A percentile compares a stretch with the other conserved stretches of the same genome.
phyloP scores from a whole-genome alignment of 129 eudicot genomes.

The Solidago caesia region DNA sequence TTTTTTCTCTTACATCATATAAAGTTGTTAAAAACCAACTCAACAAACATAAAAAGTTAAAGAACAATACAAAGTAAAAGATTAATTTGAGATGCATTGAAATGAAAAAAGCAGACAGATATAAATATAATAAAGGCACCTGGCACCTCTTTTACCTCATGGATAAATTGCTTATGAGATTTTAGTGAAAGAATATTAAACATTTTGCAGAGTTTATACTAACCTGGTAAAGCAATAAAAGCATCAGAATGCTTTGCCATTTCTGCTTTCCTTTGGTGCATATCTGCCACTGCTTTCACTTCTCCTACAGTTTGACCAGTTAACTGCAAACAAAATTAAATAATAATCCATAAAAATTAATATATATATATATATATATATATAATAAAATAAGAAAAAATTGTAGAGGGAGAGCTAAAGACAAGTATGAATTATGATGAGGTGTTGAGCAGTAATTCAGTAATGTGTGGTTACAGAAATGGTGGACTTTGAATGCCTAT shows the following conservation, averaged over 20 bases:
- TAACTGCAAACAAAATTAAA: constrained; percentile 53
- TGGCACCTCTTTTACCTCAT: constrained; percentile 15
- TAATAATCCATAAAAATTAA: background rate
- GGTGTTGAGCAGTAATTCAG: constrained; percentile 59
- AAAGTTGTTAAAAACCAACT: too few relatives aligned
- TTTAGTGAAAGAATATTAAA: constrained; percentile 38
- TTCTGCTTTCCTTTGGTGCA: constrained; percentile 99
- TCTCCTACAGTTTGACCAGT: constrained; percentile 99
- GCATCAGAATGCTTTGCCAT: constrained; percentile 99
- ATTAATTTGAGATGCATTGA: constrained; percentile 1
- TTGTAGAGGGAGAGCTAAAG: constrained; percentile 22
- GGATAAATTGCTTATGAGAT: constrained; percentile 18
- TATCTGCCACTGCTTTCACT: constrained; percentile 99
- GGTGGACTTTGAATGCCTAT: constrained; percentile 40
- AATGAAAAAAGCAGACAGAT: constrained; percentile 28
- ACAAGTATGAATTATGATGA: constrained; percentile 25
- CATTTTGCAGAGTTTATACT: constrained; percentile 32
- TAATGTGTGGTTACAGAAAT: constrained; percentile 58
- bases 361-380: background rate
- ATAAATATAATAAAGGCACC: constrained; percentile 21
- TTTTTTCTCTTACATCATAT: background rate
- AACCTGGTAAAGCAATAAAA: constrained; percentile 99
- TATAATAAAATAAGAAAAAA: background rate
- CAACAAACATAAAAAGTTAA: too few relatives aligned
- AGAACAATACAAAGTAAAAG: background rate